Percentiles rank a stretch among this genome's conserved stretches.
Evolutionary conservation across 371 early-diverging fungal species (phyloP).

Genomic region (Saksenaea oblongispora): DNA sequence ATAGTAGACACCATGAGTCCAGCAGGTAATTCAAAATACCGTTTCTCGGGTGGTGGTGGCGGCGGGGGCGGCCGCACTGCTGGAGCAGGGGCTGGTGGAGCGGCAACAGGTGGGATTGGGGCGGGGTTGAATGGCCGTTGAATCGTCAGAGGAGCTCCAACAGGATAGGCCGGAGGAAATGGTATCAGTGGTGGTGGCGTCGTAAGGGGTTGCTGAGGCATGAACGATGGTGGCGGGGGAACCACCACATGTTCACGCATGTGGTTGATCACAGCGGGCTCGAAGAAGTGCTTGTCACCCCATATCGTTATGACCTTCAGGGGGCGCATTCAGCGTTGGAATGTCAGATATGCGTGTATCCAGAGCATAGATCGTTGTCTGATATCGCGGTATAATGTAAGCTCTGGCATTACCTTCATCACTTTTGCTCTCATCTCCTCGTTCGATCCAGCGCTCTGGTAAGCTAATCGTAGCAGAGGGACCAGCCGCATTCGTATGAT

Average conservation of each 20-base stretch:
- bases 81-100: constrained; percentile 8
- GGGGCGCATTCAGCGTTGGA: constrained; percentile 4
- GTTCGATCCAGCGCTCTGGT: constrained; percentile 44
- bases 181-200: constrained; percentile 9
- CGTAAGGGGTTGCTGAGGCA: constrained; percentile 10
- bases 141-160: not conserved
- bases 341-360: constrained; percentile 5
- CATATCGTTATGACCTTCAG: constrained; percentile 59
- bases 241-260: constrained; percentile 38
- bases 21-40: constrained; percentile 58
- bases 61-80: not conserved
- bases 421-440: constrained; percentile 52
- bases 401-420: constrained; percentile 47
- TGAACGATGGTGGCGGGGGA: constrained; percentile 22
- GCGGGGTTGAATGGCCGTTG: not conserved
- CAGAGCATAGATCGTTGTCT: constrained; percentile 5
- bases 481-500: constrained; percentile 53
- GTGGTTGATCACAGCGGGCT: constrained; percentile 30
- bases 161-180: not conserved
- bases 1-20: constrained; percentile 54
- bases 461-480: constrained; percentile 53
- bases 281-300: constrained; percentile 54
- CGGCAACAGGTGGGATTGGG: not conserved
- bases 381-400: constrained; percentile 4
- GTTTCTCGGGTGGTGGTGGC: constrained; percentile 30